Evolutionary conservation across 139 green algal genomes (phyloP), one percentile per base, ranked within the genome.

Genomic region (Volvox africanus): DNA sequence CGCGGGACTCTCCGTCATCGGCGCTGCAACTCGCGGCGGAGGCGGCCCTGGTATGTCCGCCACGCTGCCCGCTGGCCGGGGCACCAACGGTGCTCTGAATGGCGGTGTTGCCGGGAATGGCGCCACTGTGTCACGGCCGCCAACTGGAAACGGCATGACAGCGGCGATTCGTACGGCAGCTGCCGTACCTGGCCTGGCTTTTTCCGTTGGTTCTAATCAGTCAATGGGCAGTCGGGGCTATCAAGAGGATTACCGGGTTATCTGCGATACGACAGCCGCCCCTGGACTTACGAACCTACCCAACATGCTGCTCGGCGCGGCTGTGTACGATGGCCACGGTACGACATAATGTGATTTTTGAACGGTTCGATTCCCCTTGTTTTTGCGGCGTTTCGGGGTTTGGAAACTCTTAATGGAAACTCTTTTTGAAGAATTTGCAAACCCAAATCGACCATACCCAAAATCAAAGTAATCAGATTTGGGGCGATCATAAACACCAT

Each of bases 281-380:
- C 87, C 81, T 16, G 87, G 87, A 3, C 13, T 80, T 0, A 44
- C 11, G 33, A 30, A 79, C 26, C 22, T 91, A 61, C 75, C 76
- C 17, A 85, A 91, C 76, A 37, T 91, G 76, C 61, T 86, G 76
- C 75, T 91, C 32, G 87, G 76, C 33, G 87, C 87, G 20, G 87
- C 87, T 9, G 87, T 91, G 87, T 91, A 86, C 87, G 87, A 91
- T 62, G 87, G 87, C 18, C 87, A 91, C 61, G 87, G 85, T 86
- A 44, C 50, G 80, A 44, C 80, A 21, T 73, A 5, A 55, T 55
- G 44, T 55, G 44, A 55, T 55, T 55, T 9, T 55, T 55, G 9
- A 55, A 55, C 5, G 44, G 9, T 55, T 55, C 44, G 44, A 5
- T 55, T 55, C 44, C 5, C 44, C 44, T 55, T 55, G 44, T 5